Conservation (phyloP, 164 flowering plant species). For the Magnolia sinica region DNA sequence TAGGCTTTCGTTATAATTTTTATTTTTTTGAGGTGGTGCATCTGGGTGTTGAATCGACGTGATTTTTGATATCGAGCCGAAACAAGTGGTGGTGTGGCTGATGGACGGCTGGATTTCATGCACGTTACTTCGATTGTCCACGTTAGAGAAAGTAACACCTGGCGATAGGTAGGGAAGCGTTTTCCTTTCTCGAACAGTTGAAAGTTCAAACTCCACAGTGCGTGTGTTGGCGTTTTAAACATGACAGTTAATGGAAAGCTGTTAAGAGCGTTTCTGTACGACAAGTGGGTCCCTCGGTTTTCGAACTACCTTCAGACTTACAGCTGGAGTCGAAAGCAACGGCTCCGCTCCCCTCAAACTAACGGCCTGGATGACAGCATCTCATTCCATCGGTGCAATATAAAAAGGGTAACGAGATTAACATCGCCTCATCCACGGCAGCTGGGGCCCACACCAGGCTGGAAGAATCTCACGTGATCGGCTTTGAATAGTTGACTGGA, state of each 20-base stretch:
- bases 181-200: no score
- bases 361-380: constrained; percentile 25
- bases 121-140: no score
- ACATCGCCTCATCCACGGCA: constrained; percentile 35
- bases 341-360: constrained; percentile 13
- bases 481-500: constrained; percentile 27
- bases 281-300: constrained; percentile 20
- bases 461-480: constrained; percentile 69
- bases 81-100: no score
- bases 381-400: neutral
- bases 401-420: no score
- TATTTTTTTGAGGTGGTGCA: no score
- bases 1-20: no score
- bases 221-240: constrained; percentile 23
- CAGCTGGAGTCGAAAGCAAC: constrained; percentile 33
- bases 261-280: constrained; percentile 17
- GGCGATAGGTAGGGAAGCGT: no score
- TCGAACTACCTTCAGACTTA: constrained; percentile 14
- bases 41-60: no score
- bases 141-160: no score
- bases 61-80: no score
- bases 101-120: no score
- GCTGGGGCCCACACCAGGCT: constrained; percentile 53
- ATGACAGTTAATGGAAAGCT: constrained; percentile 44
- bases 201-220: neutral